Evolutionary conservation across 352 stramenopile species (phyloP).

Genomic region (Saprolegnia diclina): DNA sequence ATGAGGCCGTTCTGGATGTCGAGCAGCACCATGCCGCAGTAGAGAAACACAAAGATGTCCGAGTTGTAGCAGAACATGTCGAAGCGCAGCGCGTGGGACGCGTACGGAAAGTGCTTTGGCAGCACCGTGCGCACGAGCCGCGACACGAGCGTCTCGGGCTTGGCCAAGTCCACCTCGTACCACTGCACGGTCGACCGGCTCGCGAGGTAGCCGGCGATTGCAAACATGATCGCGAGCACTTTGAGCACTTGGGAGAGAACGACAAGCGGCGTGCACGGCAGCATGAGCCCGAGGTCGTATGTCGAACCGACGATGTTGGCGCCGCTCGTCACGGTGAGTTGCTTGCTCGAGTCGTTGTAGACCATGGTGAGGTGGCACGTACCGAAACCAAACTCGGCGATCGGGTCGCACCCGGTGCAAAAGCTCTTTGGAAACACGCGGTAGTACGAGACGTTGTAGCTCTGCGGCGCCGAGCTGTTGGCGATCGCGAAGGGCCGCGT

Average conservation of each 20-base stretch:
- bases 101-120: conserved; percentile 17
- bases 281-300: conserved; percentile 12
- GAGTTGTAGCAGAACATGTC: conserved; percentile 28
- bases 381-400: conserved; percentile 3
- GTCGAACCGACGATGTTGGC: not conserved
- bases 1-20: not conserved
- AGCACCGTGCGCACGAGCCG: not conserved
- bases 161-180: not conserved
- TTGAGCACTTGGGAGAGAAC: not conserved
- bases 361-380: conserved; percentile 7
- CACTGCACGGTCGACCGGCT: conserved; percentile 12
- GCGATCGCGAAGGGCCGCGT: not conserved
- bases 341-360: not conserved
- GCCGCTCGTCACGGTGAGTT: not conserved
- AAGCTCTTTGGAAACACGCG: not conserved
- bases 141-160: not conserved
- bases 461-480: not conserved
- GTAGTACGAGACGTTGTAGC: not conserved
- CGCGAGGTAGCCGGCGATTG: conserved; percentile 6
- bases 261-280: not conserved
- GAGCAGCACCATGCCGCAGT: not conserved
- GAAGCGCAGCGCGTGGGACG: conserved; percentile 11
- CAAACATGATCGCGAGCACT: not conserved
- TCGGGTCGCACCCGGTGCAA: conserved; percentile 9
- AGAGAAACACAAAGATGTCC: conserved; percentile 14